phyloP scores from a whole-genome alignment of 169 alveolate species.

The Miamiensis avidus region DNA sequence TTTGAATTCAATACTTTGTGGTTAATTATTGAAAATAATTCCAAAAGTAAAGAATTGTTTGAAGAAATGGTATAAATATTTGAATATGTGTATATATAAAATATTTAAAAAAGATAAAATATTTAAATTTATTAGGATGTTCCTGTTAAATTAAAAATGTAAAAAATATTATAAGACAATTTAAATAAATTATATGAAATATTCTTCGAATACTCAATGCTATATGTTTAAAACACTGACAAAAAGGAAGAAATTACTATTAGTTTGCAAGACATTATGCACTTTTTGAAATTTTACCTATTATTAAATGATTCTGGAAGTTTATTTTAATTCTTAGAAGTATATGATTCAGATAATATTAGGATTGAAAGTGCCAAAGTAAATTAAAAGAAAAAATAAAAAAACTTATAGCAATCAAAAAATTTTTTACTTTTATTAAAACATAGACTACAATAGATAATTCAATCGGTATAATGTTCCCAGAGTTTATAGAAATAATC shows the following conservation, averaged over 20 bases:
- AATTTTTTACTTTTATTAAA: neutral
- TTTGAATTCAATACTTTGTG: conserved; percentile 39
- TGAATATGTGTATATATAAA: neutral
- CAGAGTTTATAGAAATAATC: conserved; percentile 43
- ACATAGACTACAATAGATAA: conserved; percentile 15
- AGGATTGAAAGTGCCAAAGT: conserved; percentile 16
- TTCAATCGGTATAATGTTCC: conserved; percentile 25
- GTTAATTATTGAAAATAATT: conserved; percentile 46
- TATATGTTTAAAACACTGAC: conserved; percentile 33
- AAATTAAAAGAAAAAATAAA: neutral
- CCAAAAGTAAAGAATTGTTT: conserved; percentile 26
- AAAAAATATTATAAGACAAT: conserved; percentile 9
- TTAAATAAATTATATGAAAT: conserved; percentile 35
- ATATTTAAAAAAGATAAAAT: neutral
- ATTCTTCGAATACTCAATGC: conserved; percentile 39
- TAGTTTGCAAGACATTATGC: conserved; percentile 46
- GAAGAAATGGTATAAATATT: neutral
- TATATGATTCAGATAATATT: conserved; percentile 27
- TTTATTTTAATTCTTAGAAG: conserved; percentile 33
- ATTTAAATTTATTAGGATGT: conserved; percentile 1
- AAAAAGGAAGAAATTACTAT: conserved; percentile 49
- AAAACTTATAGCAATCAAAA: neutral
- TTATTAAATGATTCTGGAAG: conserved; percentile 32
- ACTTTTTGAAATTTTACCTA: conserved; percentile 42
- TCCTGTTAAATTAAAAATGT: conserved; percentile 18